These are phyloP conservation scores for Paraphoma sp. DNA, from an alignment of 2,329 filamentous ascomycete genomes.

Conservation along the genomic window DNA sequence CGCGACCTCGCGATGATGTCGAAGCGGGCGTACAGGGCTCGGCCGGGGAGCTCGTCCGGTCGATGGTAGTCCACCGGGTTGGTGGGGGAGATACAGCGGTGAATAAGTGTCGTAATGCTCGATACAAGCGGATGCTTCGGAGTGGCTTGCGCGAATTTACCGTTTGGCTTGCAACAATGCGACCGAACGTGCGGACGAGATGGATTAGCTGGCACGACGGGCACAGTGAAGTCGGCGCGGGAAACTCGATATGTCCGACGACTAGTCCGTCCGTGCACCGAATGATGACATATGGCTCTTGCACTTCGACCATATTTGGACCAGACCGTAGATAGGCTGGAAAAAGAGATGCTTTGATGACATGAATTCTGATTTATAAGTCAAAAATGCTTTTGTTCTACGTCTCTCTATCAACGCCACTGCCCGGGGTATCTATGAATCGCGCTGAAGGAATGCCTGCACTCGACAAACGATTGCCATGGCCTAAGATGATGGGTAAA, in stretches of 20 bases:
- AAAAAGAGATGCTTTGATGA: background rate
- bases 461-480: background rate
- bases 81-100: slow-evolving; percentile 2
- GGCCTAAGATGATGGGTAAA: slow-evolving; percentile 6
- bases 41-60: slow-evolving; percentile 3
- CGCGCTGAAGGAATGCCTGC: background rate
- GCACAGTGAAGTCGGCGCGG: background rate
- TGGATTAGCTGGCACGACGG: background rate
- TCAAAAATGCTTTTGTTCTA: background rate
- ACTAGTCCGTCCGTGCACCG: slow-evolving; percentile 1
- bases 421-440: background rate
- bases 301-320: background rate
- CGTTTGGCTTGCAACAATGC: background rate
- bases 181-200: background rate
- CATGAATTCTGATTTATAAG: background rate
- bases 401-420: background rate
- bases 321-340: background rate
- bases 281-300: background rate
- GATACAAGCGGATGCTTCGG: slow-evolving; percentile 8
- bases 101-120: background rate
- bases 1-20: background rate
- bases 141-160: background rate
- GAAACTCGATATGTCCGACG: background rate
- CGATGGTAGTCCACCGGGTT: background rate
- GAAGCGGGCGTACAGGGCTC: background rate